A percentile compares a stretch with the other conserved stretches of the same genome.
These are phyloP conservation scores for Ceratopteris richardii DNA, from an alignment of 75 land plant genomes.

Conservation along the genomic window DNA sequence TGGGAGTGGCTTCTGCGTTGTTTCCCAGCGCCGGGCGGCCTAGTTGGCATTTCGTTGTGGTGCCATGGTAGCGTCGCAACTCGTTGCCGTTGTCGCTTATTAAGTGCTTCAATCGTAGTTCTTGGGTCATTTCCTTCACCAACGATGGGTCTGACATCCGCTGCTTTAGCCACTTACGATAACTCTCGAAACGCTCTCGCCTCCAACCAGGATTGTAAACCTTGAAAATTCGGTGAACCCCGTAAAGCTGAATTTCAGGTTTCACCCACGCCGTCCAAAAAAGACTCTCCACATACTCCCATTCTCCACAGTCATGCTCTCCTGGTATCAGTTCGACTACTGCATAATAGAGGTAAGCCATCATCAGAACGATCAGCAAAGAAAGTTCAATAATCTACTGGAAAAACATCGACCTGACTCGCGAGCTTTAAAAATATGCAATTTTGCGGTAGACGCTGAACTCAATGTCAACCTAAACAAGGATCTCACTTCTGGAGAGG, in stretches of 20 bases:
- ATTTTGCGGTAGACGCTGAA: too few species aligned
- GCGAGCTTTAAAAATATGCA: too few species aligned
- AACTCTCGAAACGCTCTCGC: background rate
- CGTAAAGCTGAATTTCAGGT: background rate
- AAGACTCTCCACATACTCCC: background rate
- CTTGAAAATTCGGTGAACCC: background rate
- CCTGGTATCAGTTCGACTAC: background rate
- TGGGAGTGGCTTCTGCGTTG: background rate
- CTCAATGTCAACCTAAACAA: too few species aligned
- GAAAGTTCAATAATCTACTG: too few species aligned
- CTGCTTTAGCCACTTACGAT: background rate
- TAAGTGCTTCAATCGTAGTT: background rate
- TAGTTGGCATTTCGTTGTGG: constrained; percentile 7
- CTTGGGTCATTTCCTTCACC: background rate
- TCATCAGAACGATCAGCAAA: too few species aligned
- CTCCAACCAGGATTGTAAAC: constrained; percentile 4
- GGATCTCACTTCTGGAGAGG: too few species aligned
- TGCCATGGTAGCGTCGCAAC: constrained; percentile 9
- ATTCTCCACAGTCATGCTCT: too few species aligned
- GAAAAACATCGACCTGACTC: too few species aligned
- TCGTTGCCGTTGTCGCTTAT: constrained; percentile 11
- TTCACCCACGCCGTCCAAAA: background rate
- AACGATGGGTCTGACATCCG: too few species aligned
- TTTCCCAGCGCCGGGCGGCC: background rate
- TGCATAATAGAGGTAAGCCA: background rate